A percentile compares a stretch with the other conserved stretches of the same genome.
These are phyloP conservation scores for Usnea hakonensis DNA, from an alignment of 495 filamentous ascomycete species.

Conservation along the genomic window DNA sequence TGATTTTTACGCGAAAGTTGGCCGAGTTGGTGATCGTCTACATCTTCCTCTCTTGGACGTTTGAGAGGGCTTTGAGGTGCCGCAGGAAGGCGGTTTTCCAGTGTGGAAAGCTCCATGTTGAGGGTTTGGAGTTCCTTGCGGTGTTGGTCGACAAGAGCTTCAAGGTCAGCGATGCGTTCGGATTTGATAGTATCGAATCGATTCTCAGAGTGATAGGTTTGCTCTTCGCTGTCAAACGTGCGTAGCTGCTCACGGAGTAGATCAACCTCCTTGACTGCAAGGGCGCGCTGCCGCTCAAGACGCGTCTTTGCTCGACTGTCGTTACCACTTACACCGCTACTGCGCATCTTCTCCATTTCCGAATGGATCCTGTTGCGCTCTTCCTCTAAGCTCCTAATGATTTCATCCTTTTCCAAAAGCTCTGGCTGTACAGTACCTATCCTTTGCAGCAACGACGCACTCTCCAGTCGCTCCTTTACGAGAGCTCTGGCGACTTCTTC, in stretches of 20 bases:
- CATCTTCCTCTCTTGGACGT: conserved; percentile 54
- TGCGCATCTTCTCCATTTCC: conserved; percentile 64
- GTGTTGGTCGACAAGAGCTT: conserved; percentile 80
- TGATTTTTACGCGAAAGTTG: conserved; percentile 77
- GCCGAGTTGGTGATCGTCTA: conserved; percentile 68
- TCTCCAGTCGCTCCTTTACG: conserved; percentile 72
- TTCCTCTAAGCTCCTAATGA: conserved; percentile 62
- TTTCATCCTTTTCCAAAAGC: conserved; percentile 67
- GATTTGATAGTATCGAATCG: conserved; percentile 66
- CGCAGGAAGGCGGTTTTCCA: conserved; percentile 38
- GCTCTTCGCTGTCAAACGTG: conserved; percentile 82
- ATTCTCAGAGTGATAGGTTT: conserved; percentile 68
- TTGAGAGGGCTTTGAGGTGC: conserved; percentile 46
- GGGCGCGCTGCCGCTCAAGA: conserved; percentile 73
- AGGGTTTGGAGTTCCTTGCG: conserved; percentile 71
- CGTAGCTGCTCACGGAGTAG: conserved; percentile 89
- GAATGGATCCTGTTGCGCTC: conserved; percentile 52
- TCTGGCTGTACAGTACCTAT: conserved; percentile 74
- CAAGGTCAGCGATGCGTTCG: conserved; percentile 70
- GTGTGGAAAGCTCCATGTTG: conserved; percentile 60
- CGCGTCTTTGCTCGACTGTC: conserved; percentile 56
- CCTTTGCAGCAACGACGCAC: conserved; percentile 64
- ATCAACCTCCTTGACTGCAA: conserved; percentile 87
- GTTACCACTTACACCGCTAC: conserved; percentile 31
- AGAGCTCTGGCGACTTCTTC: conserved; percentile 81